Conservation (phyloP, 495 filamentous ascomycete species). For the Staphylotrichum longicolle region DNA sequence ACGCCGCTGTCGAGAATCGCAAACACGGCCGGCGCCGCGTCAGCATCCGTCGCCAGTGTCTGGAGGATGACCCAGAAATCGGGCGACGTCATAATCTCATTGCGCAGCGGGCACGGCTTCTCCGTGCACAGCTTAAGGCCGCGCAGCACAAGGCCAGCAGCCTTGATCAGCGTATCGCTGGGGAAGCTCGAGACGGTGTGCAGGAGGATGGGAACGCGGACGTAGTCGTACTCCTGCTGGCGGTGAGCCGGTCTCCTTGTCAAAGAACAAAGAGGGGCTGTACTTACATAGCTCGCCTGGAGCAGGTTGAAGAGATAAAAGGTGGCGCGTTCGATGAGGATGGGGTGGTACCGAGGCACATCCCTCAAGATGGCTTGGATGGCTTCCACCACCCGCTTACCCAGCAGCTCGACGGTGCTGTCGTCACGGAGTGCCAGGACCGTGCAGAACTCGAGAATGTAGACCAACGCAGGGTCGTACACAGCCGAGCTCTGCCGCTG, state of each 20-base stretch:
- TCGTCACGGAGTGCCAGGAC: constrained; percentile 76
- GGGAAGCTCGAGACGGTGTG: constrained; percentile 88
- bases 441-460: constrained; percentile 84
- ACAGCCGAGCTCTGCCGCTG: constrained; percentile 48
- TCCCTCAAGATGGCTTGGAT: constrained; percentile 80
- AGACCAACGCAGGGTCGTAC: constrained; percentile 89
- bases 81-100: constrained; percentile 90
- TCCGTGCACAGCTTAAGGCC: constrained; percentile 78
- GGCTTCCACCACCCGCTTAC: constrained; percentile 73
- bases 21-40: constrained; percentile 75
- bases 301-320: constrained; percentile 85
- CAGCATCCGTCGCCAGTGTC: constrained; percentile 62
- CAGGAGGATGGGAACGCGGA: constrained; percentile 87
- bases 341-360: constrained; percentile 69
- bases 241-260: constrained; percentile 21
- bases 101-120: constrained; percentile 71
- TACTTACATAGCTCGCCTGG: constrained; percentile 78
- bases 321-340: constrained; percentile 75
- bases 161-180: constrained; percentile 69
- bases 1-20: constrained; percentile 75
- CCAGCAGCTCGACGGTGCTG: constrained; percentile 65
- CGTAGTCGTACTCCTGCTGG: constrained; percentile 78
- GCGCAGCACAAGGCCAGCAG: constrained; percentile 69
- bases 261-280: neutral
- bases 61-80: constrained; percentile 96